phyloP scores from a whole-genome alignment of 768 basidiomycete species.

The Psilocybe tampanensis region DNA sequence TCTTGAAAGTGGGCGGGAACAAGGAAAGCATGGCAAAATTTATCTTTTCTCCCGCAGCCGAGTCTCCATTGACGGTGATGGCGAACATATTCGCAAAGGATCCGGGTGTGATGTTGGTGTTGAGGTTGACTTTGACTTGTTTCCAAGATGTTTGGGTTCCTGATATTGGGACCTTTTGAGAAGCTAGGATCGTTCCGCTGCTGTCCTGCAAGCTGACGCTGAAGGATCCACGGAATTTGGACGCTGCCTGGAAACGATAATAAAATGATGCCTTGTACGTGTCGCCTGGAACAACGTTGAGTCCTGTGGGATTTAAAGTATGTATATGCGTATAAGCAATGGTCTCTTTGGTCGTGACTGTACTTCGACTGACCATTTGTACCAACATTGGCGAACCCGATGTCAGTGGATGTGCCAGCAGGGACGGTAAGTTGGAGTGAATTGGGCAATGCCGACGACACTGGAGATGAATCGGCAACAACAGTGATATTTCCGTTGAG shows the following conservation, averaged over 20 bases:
- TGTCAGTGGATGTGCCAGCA: slow-evolving; percentile 33
- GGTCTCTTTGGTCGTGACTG: no score
- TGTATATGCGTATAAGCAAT: neutral
- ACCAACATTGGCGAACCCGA: slow-evolving; percentile 62
- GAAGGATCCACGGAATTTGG: slow-evolving; percentile 41
- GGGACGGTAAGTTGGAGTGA: slow-evolving; percentile 55
- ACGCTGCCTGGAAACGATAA: slow-evolving; percentile 51
- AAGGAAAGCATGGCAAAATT: slow-evolving; percentile 64
- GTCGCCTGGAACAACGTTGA: slow-evolving; percentile 52
- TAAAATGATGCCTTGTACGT: slow-evolving; percentile 64
- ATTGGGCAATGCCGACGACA: slow-evolving; percentile 65
- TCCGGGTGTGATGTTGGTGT: slow-evolving; percentile 40
- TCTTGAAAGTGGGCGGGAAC: slow-evolving; percentile 71
- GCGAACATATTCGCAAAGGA: slow-evolving; percentile 53
- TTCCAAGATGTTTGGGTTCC: slow-evolving; percentile 53
- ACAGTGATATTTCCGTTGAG: slow-evolving; percentile 53
- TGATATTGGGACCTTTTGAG: slow-evolving; percentile 36
- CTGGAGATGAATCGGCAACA: slow-evolving; percentile 48
- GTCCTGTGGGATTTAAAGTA: slow-evolving; percentile 36
- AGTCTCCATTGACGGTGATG: slow-evolving; percentile 49
- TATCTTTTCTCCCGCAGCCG: slow-evolving; percentile 43
- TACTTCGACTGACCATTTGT: slow-evolving; percentile 54
- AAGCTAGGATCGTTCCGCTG: slow-evolving; percentile 46
- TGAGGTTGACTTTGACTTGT: slow-evolving; percentile 44
- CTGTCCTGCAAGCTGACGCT: slow-evolving; percentile 48